These are phyloP conservation scores for Poa annua DNA, from an alignment of 176 grass and related monocot genomes.

Conservation along the genomic window DNA sequence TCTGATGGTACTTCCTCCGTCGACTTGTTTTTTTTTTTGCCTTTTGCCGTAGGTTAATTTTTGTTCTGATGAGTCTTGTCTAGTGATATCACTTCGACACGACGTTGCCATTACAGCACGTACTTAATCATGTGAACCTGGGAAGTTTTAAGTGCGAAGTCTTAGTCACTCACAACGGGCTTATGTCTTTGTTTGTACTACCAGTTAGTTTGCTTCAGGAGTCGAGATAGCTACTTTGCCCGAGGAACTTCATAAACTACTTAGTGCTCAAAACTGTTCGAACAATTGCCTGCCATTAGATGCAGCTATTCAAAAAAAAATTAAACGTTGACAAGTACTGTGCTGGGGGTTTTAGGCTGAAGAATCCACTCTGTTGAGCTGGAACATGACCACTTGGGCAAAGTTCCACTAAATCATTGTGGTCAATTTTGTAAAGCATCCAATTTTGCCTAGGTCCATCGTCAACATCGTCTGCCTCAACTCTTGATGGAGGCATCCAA, in stretches of 20 bases:
- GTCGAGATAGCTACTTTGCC: background rate
- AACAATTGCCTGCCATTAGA: background rate
- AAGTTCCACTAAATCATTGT: background rate
- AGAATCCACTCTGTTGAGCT: background rate
- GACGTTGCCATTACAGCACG: constrained; percentile 7
- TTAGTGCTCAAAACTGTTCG: background rate
- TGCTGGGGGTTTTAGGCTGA: background rate
- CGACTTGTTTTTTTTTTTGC: background rate
- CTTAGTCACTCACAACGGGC: background rate
- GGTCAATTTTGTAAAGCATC: background rate
- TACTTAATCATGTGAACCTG: background rate
- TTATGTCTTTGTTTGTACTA: background rate
- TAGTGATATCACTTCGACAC: constrained; percentile 19
- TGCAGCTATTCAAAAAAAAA: background rate
- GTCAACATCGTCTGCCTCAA: background rate
- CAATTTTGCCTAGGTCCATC: background rate
- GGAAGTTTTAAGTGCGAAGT: background rate
- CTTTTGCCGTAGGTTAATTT: background rate
- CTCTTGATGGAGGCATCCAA: background rate
- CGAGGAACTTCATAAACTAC: constrained; percentile 12
- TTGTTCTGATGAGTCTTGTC: constrained; percentile 12
- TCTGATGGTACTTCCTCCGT: constrained; percentile 23
- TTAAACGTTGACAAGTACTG: background rate
- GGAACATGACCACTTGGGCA: background rate
- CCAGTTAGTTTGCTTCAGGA: background rate